A percentile compares a stretch with the other conserved stretches of the same genome.
Evolutionary conservation across 2,329 filamentous ascomycete genomes (phyloP).

Genomic region (Pseudogymnoascus sp.): DNA sequence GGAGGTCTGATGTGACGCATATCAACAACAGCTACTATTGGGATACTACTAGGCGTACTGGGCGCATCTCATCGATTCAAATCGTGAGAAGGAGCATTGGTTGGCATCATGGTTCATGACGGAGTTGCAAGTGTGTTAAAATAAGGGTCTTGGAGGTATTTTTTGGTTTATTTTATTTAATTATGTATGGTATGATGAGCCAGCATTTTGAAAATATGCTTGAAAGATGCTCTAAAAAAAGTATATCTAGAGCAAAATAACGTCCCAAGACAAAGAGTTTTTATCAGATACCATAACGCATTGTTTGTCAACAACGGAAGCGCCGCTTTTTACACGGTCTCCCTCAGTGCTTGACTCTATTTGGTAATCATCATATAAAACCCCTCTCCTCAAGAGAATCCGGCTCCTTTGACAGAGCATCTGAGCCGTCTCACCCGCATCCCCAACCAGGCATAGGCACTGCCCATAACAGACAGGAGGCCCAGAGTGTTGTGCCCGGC

Average conservation of each 20-base stretch:
- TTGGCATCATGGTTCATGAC: conserved; percentile 3
- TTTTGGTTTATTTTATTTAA: not conserved
- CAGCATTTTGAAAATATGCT: not conserved
- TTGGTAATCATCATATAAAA: conserved; percentile 55
- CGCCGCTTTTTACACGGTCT: conserved; percentile 14
- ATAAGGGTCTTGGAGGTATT: not conserved
- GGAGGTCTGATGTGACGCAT: conserved; percentile 64
- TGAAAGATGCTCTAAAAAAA: not conserved
- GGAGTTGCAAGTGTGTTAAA: conserved; percentile 7
- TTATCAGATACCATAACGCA: conserved; percentile 10
- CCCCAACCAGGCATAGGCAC: conserved; percentile 21
- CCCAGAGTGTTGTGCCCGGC: conserved; percentile 20
- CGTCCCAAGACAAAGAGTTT: conserved; percentile 7
- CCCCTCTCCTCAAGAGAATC: conserved; percentile 34
- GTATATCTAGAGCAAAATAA: not conserved
- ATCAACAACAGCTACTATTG: not conserved
- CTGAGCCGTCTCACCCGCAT: conserved; percentile 28
- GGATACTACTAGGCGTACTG: not conserved
- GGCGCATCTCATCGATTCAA: not conserved
- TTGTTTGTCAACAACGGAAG: conserved; percentile 7
- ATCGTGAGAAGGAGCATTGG: not conserved
- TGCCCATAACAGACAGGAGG: conserved; percentile 25
- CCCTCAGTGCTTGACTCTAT: conserved; percentile 68
- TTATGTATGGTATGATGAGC: not conserved
- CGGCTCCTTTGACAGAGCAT: conserved; percentile 63